Conservation (phyloP, 352 stramenopile genomes). For the Pythium volutum region DNA sequence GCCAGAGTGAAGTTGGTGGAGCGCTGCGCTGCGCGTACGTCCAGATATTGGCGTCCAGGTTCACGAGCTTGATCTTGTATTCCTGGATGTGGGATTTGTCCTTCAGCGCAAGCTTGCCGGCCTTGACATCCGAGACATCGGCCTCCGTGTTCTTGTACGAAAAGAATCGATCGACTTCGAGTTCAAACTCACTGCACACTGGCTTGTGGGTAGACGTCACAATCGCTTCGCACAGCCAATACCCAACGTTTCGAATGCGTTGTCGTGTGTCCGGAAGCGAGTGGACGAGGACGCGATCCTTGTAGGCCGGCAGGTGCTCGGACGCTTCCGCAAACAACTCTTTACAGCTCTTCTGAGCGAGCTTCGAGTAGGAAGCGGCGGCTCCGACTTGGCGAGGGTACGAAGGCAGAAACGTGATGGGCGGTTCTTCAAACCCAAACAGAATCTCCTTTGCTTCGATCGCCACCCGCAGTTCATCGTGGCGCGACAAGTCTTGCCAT, state of each 20-base stretch:
- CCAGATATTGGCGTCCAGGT: conserved; percentile 79
- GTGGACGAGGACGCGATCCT: conserved; percentile 69
- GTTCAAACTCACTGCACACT: conserved; percentile 66
- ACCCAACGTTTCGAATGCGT: conserved; percentile 49
- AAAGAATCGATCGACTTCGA: conserved; percentile 74
- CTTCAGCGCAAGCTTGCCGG: conserved; percentile 46
- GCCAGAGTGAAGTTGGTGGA: conserved; percentile 9
- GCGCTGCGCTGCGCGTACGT: conserved; percentile 35
- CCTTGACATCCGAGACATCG: conserved; percentile 35
- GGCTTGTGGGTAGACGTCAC: conserved; percentile 69
- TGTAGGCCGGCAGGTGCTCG: conserved; percentile 44
- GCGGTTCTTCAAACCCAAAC: conserved; percentile 80
- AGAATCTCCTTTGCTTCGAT: conserved; percentile 84
- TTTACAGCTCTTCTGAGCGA: conserved; percentile 52
- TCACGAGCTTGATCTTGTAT: conserved; percentile 70
- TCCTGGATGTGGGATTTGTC: conserved; percentile 64
- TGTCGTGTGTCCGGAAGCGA: conserved; percentile 63
- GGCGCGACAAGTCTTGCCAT: conserved; percentile 73
- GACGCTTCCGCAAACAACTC: conserved; percentile 48
- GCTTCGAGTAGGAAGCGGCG: conserved; percentile 61
- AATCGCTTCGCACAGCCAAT: conserved; percentile 70
- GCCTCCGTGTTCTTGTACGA: conserved; percentile 65
- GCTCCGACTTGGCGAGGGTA: conserved; percentile 63
- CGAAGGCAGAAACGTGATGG: conserved; percentile 71
- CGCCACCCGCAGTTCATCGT: conserved; percentile 60